Conservation (phyloP, 495 filamentous ascomycete genomes). For the Pyronema domesticum region DNA sequence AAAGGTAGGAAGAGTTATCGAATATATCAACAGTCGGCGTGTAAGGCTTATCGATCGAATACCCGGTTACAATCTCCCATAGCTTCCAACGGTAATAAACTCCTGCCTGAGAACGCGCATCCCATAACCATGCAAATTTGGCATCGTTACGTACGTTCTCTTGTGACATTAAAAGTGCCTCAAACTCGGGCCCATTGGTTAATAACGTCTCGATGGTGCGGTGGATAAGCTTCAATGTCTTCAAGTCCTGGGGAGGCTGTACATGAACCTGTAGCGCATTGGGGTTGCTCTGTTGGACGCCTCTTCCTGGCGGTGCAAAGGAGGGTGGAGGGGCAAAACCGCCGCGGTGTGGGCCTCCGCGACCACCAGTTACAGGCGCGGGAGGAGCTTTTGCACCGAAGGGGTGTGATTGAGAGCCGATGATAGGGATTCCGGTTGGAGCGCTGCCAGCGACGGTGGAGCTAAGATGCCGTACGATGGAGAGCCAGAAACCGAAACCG, state of each 20-base stretch:
- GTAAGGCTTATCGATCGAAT: constrained; percentile 23
- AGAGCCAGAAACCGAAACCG: constrained; percentile 70
- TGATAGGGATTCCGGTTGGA: constrained; percentile 32
- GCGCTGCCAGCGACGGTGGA: constrained; percentile 51
- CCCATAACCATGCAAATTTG: constrained; percentile 89
- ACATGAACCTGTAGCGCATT: constrained; percentile 53
- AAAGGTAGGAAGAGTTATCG: constrained; percentile 12
- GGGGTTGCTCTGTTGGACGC: constrained; percentile 25
- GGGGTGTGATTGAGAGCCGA: constrained; percentile 38
- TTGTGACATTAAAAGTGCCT: constrained; percentile 77
- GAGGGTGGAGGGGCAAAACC: constrained; percentile 61
- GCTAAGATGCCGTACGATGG: constrained; percentile 64
- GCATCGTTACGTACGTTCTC: constrained; percentile 64
- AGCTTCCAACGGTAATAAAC: constrained; percentile 83
- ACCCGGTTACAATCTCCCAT: constrained; percentile 61
- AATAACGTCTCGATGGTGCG: constrained; percentile 65
- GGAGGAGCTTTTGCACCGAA: constrained; percentile 68
- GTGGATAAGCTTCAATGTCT: constrained; percentile 69
- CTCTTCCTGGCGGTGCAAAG: constrained; percentile 33
- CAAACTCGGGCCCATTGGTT: constrained; percentile 69
- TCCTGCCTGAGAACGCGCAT: constrained; percentile 59
- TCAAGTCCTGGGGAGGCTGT: constrained; percentile 56
- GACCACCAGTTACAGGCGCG: constrained; percentile 36
- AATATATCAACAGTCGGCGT: constrained; percentile 19
- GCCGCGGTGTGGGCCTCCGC: constrained; percentile 38